These are phyloP conservation scores for Debaryomyces fabryi DNA, from an alignment of 1,139 yeast genomes.

Conservation along the genomic window DNA sequence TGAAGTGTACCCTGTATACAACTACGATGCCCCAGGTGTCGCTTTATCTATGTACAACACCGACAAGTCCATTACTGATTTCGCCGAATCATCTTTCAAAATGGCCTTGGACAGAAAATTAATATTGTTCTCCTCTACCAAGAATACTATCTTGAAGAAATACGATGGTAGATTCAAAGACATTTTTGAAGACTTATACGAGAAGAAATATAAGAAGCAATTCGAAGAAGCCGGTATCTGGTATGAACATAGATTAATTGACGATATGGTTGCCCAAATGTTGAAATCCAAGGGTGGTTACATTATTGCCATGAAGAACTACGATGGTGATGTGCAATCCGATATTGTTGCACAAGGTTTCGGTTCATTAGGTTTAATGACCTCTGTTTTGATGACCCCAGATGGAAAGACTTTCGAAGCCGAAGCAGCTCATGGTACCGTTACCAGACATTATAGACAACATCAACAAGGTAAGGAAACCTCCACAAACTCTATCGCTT, in stretches of 20 bases:
- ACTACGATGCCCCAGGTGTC: slow-evolving; percentile 79
- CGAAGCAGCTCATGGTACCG: slow-evolving; percentile 98
- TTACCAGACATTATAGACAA: slow-evolving; percentile 93
- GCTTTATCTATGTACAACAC: slow-evolving; percentile 95
- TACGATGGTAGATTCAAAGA: slow-evolving; percentile 97
- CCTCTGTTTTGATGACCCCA: slow-evolving; percentile 90
- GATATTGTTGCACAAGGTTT: slow-evolving; percentile 98
- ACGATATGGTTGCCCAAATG: slow-evolving; percentile 99
- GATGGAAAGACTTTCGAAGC: slow-evolving; percentile 95
- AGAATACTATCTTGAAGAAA: slow-evolving; percentile 89
- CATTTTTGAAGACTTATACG: slow-evolving; percentile 83
- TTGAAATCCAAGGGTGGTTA: slow-evolving; percentile 93
- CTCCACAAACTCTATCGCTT: slow-evolving; percentile 98
- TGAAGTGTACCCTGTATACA: slow-evolving; percentile 63
- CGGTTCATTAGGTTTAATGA: slow-evolving; percentile 95
- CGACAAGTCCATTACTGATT: slow-evolving; percentile 83
- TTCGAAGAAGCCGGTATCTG: slow-evolving; percentile 82
- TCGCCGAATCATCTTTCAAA: slow-evolving; percentile 91
- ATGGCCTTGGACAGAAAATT: slow-evolving; percentile 77
- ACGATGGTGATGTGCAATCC: slow-evolving; percentile 96
- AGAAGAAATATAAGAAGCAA: slow-evolving; percentile 61
- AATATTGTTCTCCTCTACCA: slow-evolving; percentile 85
- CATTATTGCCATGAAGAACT: slow-evolving; percentile 93
- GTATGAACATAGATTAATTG: slow-evolving; percentile 95
- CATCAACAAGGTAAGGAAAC: slow-evolving; percentile 96